Conservation (phyloP, 1,284 basidiomycete genomes). For the Quambalaria eucalypti region DNA sequence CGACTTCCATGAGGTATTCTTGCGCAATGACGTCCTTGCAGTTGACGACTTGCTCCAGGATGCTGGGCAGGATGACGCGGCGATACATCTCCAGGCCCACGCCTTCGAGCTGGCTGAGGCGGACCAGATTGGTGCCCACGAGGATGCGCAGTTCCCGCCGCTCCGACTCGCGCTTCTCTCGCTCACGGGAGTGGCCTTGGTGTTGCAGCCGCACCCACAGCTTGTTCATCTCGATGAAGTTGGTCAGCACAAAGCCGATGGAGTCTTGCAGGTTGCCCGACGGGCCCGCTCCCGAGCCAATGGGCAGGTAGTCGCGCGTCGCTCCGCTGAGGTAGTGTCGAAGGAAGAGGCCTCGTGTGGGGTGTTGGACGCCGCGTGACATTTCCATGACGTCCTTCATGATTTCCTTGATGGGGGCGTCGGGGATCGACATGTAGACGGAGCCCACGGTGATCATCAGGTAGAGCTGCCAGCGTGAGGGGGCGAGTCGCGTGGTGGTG, state of each 20-base stretch:
- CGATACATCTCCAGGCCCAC: conserved; percentile 42
- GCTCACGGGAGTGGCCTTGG: conserved; percentile 43
- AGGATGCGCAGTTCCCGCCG: conserved; percentile 43
- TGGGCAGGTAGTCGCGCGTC: conserved; percentile 43
- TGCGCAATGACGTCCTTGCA: conserved; percentile 47
- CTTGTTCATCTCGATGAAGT: conserved; percentile 48
- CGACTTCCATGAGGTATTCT: conserved; percentile 47
- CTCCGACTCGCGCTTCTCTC: conserved; percentile 45
- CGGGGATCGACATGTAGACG: conserved; percentile 47
- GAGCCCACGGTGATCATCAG: conserved; percentile 47
- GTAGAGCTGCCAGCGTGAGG: conserved; percentile 24
- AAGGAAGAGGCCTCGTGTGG: conserved; percentile 44
- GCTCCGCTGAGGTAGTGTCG: conserved; percentile 45
- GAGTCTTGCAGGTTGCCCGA: conserved; percentile 41
- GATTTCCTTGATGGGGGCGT: conserved; percentile 46
- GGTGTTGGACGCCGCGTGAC: conserved; percentile 45
- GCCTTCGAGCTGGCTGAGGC: conserved; percentile 45
- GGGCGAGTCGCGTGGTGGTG: too few species aligned
- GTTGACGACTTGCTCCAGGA: conserved; percentile 46
- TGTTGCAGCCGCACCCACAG: conserved; percentile 47
- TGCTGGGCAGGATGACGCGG: conserved; percentile 37
- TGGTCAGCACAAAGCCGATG: conserved; percentile 45
- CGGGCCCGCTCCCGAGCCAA: conserved; percentile 36
- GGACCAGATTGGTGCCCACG: conserved; percentile 46
- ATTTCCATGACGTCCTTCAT: conserved; percentile 48